Base-by-base conservation (phyloP, 306 rosid species). In the Vicia faba region DNA sequence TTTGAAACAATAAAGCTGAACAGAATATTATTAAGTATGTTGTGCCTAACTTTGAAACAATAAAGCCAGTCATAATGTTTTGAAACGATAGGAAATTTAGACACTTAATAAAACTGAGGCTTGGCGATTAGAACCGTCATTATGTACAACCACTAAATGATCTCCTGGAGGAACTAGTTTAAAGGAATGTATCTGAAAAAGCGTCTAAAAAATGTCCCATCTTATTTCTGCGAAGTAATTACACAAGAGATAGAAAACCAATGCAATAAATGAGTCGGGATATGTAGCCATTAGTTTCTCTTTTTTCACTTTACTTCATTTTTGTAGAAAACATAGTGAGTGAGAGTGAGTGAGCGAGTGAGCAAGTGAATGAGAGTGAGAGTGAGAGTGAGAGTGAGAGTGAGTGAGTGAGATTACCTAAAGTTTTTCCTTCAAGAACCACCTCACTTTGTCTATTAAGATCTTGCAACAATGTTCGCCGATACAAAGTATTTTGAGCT, bases 401-500 rank as follows among this genome's bases (percentile, higher is more conserved):
- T 25, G 28, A 25, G 28, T 13, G 51, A 45, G 69, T 79, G 58
- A 70, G 51, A 80, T 68, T 76, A 90, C 99, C 97, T 49, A 85
- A 62, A 48, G 85, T 80, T 84, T 88, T 88, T 73, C 99, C 99
- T 83, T 88, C 95, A 40, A 93, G 99, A 84, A 93, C 99, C 64
- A 93, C 99, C 58, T 86, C 96, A 44, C 99, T 95, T 82, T 93
- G 99, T 54, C 97, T 85, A 71, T 93, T 93, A 82, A 93, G 97
- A 82, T 93, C 99, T 86, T 88, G 96, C 49, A 85, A 90, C 79
- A 93, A 75, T 54, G 95, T 93, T 80, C 97, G 86, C 64, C 65
- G 80, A 77, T 81, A 90, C 26, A 79, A 44, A 56, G 87, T 80
- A 68, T 77, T 33, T 35, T 84, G 95, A 19, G 84, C 68, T 78